Percentiles rank a stretch among this genome's conserved stretches.
Evolutionary conservation across 2,329 filamentous ascomycete species (phyloP).

Genomic region (Fusarium humuli): DNA sequence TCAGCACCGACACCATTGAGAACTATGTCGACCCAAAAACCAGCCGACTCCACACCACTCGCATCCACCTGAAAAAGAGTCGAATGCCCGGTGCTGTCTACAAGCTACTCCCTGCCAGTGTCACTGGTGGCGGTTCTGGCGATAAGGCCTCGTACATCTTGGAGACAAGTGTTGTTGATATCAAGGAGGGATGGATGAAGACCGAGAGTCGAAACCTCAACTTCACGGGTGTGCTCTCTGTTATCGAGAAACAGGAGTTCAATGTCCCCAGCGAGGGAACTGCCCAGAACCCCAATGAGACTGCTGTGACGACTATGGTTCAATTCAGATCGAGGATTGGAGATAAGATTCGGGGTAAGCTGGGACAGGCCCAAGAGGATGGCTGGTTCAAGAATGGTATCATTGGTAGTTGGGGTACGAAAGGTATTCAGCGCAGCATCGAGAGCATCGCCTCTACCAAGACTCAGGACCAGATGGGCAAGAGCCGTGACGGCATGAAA

Average conservation of each 20-base stretch:
- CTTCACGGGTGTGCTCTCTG: constrained; percentile 82
- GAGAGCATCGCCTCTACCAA: constrained; percentile 82
- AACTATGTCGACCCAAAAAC: constrained; percentile 78
- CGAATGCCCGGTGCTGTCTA: constrained; percentile 80
- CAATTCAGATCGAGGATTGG: constrained; percentile 79
- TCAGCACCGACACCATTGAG: constrained; percentile 85
- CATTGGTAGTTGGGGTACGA: constrained; percentile 71
- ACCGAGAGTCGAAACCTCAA: constrained; percentile 85
- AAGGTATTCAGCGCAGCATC: constrained; percentile 81
- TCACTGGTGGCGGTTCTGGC: constrained; percentile 71
- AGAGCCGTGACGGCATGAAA: constrained; percentile 85
- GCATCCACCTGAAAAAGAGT: constrained; percentile 84
- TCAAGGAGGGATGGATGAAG: constrained; percentile 84
- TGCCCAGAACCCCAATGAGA: constrained; percentile 55
- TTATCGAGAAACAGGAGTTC: constrained; percentile 81
- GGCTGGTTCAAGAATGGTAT: constrained; percentile 64
- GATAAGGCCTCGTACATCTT: constrained; percentile 84
- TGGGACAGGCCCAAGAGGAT: constrained; percentile 60
- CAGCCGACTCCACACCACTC: constrained; percentile 80
- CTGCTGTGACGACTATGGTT: constrained; percentile 79
- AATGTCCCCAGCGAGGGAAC: constrained; percentile 53
- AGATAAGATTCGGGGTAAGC: constrained; percentile 70
- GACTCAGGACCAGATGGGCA: constrained; percentile 81
- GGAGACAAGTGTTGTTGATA: constrained; percentile 82
- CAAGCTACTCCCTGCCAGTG: constrained; percentile 77